Evolutionary conservation across 208 protist species (phyloP), one percentile per base, ranked within the genome.

Genomic region (Leishmania gerbilli): DNA sequence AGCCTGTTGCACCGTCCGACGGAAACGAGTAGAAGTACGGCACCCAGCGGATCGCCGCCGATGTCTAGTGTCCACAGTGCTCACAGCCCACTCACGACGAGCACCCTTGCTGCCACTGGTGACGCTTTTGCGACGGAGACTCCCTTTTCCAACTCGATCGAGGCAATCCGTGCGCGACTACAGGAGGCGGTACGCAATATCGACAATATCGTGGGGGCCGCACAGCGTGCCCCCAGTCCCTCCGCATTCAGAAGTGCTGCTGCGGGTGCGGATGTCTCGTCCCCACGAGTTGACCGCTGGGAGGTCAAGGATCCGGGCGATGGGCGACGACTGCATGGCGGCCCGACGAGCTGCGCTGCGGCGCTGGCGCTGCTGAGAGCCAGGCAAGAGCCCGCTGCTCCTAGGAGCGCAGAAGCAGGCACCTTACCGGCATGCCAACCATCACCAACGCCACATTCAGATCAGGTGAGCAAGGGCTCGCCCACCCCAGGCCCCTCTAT

Each of bases 171-270:
- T 24, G 88, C 84, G 0, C 84, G 88, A 15, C 76, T 95, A 55
- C 84, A 84, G 6, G 64, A 83, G n/a, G 89, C 91, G 64, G 83
- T 95, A 87, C 85, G 78, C 11, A 81, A 76, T n/a, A 92, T 95
- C 56, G 89, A 95, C 74, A 69, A 80, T 31, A 82, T 85, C 37
- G 74, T 91, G 77, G 67, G 27, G 40, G 64, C 56, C 9, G 55
- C 51, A 15, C n/a, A 64, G 55, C 49, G 21, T 0, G 17, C 27
- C 31, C 15, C 71, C 11, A 40, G 31, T 17, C 49, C 49, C 51
- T n/a, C 27, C 17, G 47, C 24, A 58, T 60, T 31, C 0, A 37
- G 27, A 17, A 31, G 49, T 51, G 40, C 24, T 17, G 21, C 68
- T n/a, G 17, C 45, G 53, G 40, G 40, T 51, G 9, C 9, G 37